A percentile compares a stretch with the other conserved stretches of the same genome.
These are phyloP conservation scores for Zasmidium cellare DNA, from an alignment of 2,329 filamentous ascomycete species.

Conservation along the genomic window DNA sequence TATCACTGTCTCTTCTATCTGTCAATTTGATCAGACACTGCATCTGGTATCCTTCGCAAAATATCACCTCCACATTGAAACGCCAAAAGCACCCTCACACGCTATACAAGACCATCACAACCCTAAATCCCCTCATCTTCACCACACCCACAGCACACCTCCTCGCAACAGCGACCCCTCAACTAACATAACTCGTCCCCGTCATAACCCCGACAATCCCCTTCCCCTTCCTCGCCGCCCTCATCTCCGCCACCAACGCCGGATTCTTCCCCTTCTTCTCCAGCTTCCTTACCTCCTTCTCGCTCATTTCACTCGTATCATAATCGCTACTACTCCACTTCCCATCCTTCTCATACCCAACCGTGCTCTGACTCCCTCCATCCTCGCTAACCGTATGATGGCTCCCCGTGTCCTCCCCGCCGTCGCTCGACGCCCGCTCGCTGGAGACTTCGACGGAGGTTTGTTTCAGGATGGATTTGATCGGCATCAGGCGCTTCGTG, in stretches of 20 bases:
- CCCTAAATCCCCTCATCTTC: no score
- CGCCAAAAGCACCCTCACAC: neutral
- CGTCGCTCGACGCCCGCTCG: conserved; percentile 27
- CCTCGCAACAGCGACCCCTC: neutral
- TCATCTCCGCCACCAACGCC: conserved; percentile 49
- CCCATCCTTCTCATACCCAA: conserved; percentile 11
- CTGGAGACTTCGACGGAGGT: conserved; percentile 30
- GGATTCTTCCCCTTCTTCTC: conserved; percentile 51
- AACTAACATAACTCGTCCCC: conserved; percentile 31
- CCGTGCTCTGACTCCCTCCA: conserved; percentile 8
- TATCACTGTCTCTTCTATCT: neutral
- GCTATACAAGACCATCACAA: neutral
- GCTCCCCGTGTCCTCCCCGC: conserved; percentile 19
- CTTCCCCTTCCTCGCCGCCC: conserved; percentile 43
- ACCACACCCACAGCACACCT: no score
- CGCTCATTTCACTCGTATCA: conserved; percentile 39
- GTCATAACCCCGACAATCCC: conserved; percentile 29
- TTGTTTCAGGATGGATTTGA: conserved; percentile 18
- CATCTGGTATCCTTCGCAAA: neutral
- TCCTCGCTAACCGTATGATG: conserved; percentile 26
- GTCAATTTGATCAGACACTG: neutral
- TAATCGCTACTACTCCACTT: conserved; percentile 44
- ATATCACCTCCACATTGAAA: neutral
- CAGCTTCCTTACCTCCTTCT: conserved; percentile 45
- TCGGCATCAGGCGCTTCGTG: neutral